phyloP scores from a whole-genome alignment of 106 monocot species.

The Platanthera guangdongensis region DNA sequence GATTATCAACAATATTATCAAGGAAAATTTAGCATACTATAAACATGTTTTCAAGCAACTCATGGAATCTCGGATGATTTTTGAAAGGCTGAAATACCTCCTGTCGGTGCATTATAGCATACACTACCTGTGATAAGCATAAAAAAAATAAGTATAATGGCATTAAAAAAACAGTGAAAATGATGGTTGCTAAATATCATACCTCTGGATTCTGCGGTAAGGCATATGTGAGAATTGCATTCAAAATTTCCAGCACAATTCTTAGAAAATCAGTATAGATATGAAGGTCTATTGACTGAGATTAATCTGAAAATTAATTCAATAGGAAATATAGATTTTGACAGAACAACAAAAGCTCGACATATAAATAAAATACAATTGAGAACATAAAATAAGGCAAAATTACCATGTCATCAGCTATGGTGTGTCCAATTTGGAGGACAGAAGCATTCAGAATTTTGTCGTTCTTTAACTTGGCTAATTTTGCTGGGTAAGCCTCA shows the following conservation, averaged over 20 bases:
- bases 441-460: constrained; percentile 31
- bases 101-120: constrained; percentile 92
- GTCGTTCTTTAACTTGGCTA: constrained; percentile 67
- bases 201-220: constrained; percentile 96
- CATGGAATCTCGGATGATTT: constrained; percentile 87
- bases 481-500: constrained; percentile 37
- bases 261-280: constrained; percentile 86
- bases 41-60: constrained; percentile 88
- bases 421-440: constrained; percentile 33
- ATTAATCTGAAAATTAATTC: background rate
- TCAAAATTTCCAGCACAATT: constrained; percentile 89
- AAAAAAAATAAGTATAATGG: background rate
- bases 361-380: background rate
- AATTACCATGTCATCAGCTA: constrained; percentile 70
- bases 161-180: background rate
- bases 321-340: constrained; percentile 11
- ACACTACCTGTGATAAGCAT: constrained; percentile 61
- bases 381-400: background rate
- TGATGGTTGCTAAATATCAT: background rate
- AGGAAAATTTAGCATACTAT: constrained; percentile 36
- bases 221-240: constrained; percentile 89
- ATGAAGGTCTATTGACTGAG: constrained; percentile 93
- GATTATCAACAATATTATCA: background rate
- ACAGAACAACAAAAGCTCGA: background rate
- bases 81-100: constrained; percentile 92